Conservation (phyloP, 768 basidiomycete species). For the Xerocomellus intermedius region DNA sequence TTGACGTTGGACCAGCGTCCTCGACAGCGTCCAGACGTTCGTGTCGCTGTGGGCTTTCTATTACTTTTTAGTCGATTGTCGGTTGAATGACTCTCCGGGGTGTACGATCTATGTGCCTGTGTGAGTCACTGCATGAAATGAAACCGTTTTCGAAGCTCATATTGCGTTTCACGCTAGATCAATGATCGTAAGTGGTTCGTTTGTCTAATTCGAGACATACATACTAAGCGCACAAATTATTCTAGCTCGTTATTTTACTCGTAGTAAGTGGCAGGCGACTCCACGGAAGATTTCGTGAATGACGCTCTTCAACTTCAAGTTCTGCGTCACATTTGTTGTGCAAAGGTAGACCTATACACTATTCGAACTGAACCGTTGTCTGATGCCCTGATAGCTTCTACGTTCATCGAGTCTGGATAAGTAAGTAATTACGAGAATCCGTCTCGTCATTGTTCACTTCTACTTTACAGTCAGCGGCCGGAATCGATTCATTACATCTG, state of each 20-base stretch:
- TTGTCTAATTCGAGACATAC: neutral
- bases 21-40: slow-evolving; percentile 6
- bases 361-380: neutral
- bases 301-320: slow-evolving; percentile 16
- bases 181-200: neutral
- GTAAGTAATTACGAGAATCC: slow-evolving; percentile 1
- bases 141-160: neutral
- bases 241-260: neutral
- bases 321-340: slow-evolving; percentile 19
- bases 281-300: neutral
- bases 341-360: slow-evolving; percentile 12
- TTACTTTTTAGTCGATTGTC: slow-evolving; percentile 12
- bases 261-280: slow-evolving; percentile 3
- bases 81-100: neutral
- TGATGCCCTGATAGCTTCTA: slow-evolving; percentile 18
- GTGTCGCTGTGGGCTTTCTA: neutral
- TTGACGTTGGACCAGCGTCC: slow-evolving; percentile 7
- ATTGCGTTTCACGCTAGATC: neutral
- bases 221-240: neutral
- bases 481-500: slow-evolving; percentile 13
- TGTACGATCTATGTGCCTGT: slow-evolving; percentile 6
- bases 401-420: slow-evolving; percentile 19
- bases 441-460: neutral
- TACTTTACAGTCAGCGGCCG: slow-evolving; percentile 15
- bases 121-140: neutral